Base-by-base conservation (phyloP, 768 basidiomycete genomes). In the Lactarius evosmus region DNA sequence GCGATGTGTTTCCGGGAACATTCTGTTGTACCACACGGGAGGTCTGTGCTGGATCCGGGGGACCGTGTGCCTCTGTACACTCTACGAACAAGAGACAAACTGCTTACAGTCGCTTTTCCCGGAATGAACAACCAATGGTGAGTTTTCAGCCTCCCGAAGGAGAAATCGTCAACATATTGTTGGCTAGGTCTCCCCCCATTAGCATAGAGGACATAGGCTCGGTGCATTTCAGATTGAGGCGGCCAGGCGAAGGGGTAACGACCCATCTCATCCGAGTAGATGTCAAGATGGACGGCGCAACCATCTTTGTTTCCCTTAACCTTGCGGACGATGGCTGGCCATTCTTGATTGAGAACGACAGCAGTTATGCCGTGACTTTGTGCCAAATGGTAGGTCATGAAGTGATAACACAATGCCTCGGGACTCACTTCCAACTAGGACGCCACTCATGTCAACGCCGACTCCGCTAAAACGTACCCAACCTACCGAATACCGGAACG, bases 141-240 rank as follows among this genome's bases (percentile, higher is more conserved):
- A 36, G 60, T 60, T n/a, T 30, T n/a, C 62, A 52, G 41, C 33
- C 11, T n/a, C 22, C 57, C 29, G 11, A n/a, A 54, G 46, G 27
- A n/a, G 1, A 11, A 7, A 61, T 33, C 30, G 44, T 67, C 29
- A 65, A 65, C 50, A 17, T 33, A 58, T 40, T 22, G 49, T 44
- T 56, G 16, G 50, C 7, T 64, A 97, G 95, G 95, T 95, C 96
- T 2, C 80, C 95, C 1, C 92, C 95, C 1, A 87, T 98, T 75
- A 93, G 91, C 72, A 82, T 98, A 40, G 87, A 94, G 70, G 91
- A 96, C 69, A 92, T 99, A 63, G 97, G 97, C 19, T 78, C 82
- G 30, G 82, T 93, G 2, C 84, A 94, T 70, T 81, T 95, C 70
- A 87, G 89, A 11, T 75, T 95, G 14, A 78, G 78, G 52, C 78